Conservation (phyloP, 2,329 filamentous ascomycete species). For the Colletotrichum scovillei region DNA sequence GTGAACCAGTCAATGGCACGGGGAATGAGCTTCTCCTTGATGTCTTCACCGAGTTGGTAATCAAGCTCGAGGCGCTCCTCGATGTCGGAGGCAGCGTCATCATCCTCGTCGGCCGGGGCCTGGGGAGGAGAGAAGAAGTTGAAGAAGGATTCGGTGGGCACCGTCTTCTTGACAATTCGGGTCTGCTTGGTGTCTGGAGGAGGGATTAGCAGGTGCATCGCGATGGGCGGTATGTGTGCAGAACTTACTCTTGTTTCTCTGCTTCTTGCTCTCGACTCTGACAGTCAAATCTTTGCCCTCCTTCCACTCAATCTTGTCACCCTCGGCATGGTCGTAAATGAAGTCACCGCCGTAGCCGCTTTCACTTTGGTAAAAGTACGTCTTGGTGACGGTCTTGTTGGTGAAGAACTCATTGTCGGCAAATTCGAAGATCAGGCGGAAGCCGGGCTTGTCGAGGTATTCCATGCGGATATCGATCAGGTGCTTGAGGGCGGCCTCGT, state of each 20-base stretch:
- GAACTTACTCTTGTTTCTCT: conserved; percentile 95
- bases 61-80: conserved; percentile 98
- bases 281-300: conserved; percentile 92
- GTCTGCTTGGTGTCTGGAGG: conserved; percentile 95
- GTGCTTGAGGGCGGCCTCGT: conserved; percentile 92
- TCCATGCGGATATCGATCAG: conserved; percentile 97
- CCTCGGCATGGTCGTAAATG: conserved; percentile 99
- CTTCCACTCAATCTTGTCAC: conserved; percentile 98
- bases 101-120: conserved; percentile 79
- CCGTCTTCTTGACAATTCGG: conserved; percentile 98
- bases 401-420: conserved; percentile 95
- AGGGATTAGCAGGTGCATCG: background rate
- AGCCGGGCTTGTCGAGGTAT: conserved; percentile 97
- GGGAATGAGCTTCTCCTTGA: conserved; percentile 99
- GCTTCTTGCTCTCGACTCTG: conserved; percentile 98
- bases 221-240: background rate
- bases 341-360: conserved; percentile 98
- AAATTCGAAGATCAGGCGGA: conserved; percentile 98
- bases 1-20: conserved; percentile 99
- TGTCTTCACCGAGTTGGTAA: conserved; percentile 98
- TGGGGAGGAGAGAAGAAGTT: conserved; percentile 99
- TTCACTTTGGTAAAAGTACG: conserved; percentile 99
- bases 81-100: conserved; percentile 86
- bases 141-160: conserved; percentile 98
- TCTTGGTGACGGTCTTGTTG: conserved; percentile 98